Evolutionary conservation across 2,329 filamentous ascomycete genomes (phyloP).

Genomic region (Pyricularia pennisetigena): DNA sequence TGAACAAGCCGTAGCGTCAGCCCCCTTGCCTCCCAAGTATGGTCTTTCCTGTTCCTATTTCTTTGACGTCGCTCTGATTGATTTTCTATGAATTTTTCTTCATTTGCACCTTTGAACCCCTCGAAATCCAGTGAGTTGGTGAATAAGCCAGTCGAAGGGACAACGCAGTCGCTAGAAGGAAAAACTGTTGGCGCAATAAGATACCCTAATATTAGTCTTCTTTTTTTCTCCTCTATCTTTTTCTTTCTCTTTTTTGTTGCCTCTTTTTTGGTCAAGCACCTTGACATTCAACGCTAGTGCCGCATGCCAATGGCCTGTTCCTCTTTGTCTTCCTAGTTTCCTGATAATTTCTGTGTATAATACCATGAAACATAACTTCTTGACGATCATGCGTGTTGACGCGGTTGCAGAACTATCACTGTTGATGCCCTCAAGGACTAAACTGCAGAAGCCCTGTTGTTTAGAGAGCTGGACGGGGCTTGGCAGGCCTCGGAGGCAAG

Average conservation of each 20-base stretch:
- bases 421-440: too few species aligned
- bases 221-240: too few species aligned
- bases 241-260: not conserved
- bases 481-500: not conserved
- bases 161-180: not conserved
- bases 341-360: too few species aligned
- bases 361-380: too few species aligned
- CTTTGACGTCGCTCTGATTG: not conserved
- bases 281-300: not conserved
- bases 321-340: not conserved
- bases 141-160: not conserved
- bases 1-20: conserved; percentile 13
- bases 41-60: conserved; percentile 10
- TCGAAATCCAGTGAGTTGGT: not conserved
- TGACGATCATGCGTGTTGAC: not conserved
- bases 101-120: not conserved
- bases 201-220: not conserved
- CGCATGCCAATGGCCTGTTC: not conserved
- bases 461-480: not conserved
- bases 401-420: not conserved
- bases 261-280: not conserved
- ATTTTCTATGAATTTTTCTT: not conserved
- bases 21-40: conserved; percentile 7
- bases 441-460: not conserved
- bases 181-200: not conserved